Evolutionary conservation across 202 grass and related monocot species (phyloP).

Genomic region (Zizania palustris): DNA sequence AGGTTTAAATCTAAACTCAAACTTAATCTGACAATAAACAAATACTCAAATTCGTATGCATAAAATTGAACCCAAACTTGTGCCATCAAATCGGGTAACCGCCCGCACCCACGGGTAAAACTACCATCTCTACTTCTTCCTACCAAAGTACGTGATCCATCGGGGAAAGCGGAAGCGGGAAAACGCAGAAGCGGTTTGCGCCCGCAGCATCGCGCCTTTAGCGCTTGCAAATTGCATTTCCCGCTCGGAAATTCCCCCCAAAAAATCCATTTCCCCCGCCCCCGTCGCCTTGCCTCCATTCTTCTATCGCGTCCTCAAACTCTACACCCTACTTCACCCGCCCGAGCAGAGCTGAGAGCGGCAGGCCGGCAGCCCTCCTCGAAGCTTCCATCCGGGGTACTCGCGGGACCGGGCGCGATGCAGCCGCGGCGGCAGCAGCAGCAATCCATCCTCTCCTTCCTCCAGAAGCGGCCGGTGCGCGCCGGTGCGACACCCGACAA

Average conservation of each 20-base stretch:
- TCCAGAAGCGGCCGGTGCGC: constrained; percentile 51
- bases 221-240: constrained; percentile 32
- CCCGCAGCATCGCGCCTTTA: not conserved
- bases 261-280: constrained; percentile 6
- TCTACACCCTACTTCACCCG: not conserved
- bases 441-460: constrained; percentile 86
- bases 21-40: too few relatives aligned
- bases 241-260: constrained; percentile 44
- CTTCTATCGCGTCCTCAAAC: not conserved
- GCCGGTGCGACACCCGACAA: constrained; percentile 58
- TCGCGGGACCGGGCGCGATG: constrained; percentile 6
- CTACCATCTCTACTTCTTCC: not conserved
- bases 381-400: not conserved
- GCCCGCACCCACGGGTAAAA: too few relatives aligned
- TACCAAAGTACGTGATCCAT: not conserved
- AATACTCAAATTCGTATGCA: too few relatives aligned
- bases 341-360: not conserved
- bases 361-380: not conserved
- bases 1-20: too few relatives aligned
- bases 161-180: not conserved
- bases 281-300: not conserved
- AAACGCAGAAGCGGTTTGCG: not conserved
- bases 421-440: constrained; percentile 51
- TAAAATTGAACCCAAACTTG: too few relatives aligned
- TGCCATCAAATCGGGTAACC: too few relatives aligned